Conservation (phyloP, 345 rosid species). For the Citrus sinensis region DVS_A1.0 CM039163.1:50829501-50830000, state of each 20-base stretch:
- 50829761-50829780: conserved; percentile 90
- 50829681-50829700: conserved; percentile 88
- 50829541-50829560: conserved; percentile 80
- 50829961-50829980: conserved; percentile 64
- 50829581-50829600: conserved; percentile 98
- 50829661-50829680: conserved; percentile 97
- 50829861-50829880: conserved; percentile 37
- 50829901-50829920: conserved; percentile 82
- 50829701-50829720: conserved; percentile 57
- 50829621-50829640: conserved; percentile 92
- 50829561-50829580: conserved; percentile 87
- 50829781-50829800: conserved; percentile 99
- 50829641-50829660: conserved; percentile 96
- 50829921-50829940: conserved; percentile 90
- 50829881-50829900: conserved; percentile 77
- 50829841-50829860: conserved; percentile 64
- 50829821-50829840: conserved; percentile 84
- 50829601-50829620: conserved; percentile 99
- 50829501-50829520: conserved; percentile 82
- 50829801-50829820: conserved; percentile 81
- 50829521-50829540: conserved; percentile 66
- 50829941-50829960: conserved; percentile 78
- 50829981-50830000: conserved; percentile 65
- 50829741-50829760: conserved; percentile 93
- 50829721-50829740: conserved; percentile 92